These are phyloP conservation scores for Canavalia ensiformis DNA, from an alignment of 306 rosid species.

Conservation along the genomic window DNA sequence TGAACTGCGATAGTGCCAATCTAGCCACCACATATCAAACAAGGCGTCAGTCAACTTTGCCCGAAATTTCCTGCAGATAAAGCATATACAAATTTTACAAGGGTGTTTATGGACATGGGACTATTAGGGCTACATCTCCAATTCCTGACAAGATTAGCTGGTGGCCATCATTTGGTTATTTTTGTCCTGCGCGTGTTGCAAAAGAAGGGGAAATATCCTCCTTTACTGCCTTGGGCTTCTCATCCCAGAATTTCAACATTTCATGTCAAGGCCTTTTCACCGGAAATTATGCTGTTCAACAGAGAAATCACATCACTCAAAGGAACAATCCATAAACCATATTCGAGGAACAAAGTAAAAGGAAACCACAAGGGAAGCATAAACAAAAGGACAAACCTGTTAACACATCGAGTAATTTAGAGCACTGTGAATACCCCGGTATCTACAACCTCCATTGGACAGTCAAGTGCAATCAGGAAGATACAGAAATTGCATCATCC, in stretches of 20 bases:
- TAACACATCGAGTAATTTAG: slow-evolving; percentile 7
- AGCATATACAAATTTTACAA: slow-evolving; percentile 35
- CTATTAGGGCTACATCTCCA: neutral
- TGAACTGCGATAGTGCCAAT: neutral
- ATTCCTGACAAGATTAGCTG: slow-evolving; percentile 6
- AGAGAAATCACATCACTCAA: neutral
- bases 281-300: slow-evolving; percentile 37
- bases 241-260: neutral
- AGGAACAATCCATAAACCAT: slow-evolving; percentile 28
- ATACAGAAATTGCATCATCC: slow-evolving; percentile 62
- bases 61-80: slow-evolving; percentile 30
- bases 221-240: slow-evolving; percentile 11
- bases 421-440: slow-evolving; percentile 12
- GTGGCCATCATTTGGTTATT: neutral
- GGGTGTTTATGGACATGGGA: neutral
- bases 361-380: slow-evolving; percentile 13
- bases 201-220: slow-evolving; percentile 12
- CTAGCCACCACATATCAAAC: neutral
- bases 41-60: slow-evolving; percentile 11
- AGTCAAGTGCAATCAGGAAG: slow-evolving; percentile 43
- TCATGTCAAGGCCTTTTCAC: neutral
- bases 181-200: neutral
- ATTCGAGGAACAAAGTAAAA: neutral
- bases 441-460: slow-evolving; percentile 17
- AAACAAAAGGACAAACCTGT: slow-evolving; percentile 42